Conservation (phyloP, 2,329 filamentous ascomycete species). For the Alternaria angustiovoidea region DNA sequence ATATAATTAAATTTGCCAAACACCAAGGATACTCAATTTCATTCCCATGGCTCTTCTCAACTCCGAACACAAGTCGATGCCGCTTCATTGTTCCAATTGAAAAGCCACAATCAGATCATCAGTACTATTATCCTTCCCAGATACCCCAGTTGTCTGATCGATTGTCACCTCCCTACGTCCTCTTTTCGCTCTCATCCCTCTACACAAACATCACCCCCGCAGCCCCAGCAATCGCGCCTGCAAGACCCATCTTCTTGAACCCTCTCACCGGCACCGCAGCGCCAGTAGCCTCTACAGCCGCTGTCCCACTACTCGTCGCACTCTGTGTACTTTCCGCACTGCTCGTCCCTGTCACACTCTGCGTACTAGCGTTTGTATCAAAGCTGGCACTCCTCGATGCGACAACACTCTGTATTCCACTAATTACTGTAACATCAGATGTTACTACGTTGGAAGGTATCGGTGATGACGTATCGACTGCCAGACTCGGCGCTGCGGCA, state of each 20-base stretch:
- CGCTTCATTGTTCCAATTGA: not conserved
- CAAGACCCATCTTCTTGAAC: conserved; percentile 24
- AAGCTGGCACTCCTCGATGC: not conserved
- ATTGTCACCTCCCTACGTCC: not conserved
- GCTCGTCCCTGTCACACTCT: not conserved
- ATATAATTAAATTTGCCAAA: not conserved
- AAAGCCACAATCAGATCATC: not conserved
- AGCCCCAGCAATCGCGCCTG: conserved; percentile 27
- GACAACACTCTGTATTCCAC: conserved; percentile 5
- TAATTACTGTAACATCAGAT: conserved; percentile 7
- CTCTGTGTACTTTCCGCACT: not conserved
- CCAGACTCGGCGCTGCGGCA: not conserved
- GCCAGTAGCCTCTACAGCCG: not conserved
- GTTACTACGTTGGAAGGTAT: not conserved
- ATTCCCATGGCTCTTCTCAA: not conserved
- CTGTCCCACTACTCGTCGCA: conserved; percentile 3
- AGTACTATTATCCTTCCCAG: not conserved
- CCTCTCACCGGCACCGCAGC: conserved; percentile 1
- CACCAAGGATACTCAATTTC: not conserved
- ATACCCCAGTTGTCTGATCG: not conserved
- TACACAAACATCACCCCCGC: conserved; percentile 28
- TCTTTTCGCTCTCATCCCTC: not conserved
- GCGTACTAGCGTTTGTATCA: not conserved
- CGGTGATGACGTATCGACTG: conserved; percentile 4
- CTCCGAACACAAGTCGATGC: not conserved